Conservation (phyloP, 1,284 basidiomycete genomes). For the Ceratobasidium sp. region DNA sequence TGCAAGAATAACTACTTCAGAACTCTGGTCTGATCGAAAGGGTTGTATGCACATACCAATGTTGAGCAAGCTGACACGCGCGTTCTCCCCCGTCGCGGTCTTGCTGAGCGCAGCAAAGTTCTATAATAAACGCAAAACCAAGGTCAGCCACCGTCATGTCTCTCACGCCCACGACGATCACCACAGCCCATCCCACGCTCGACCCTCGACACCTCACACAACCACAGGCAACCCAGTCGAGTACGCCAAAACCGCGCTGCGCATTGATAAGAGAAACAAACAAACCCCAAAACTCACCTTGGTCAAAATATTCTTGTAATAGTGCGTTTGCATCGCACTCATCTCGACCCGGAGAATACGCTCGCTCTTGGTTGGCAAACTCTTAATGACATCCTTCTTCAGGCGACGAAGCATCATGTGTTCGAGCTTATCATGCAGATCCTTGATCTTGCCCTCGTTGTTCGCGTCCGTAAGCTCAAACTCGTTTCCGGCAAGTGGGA, state of each 20-base stretch:
- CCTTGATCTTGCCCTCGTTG: conserved; percentile 94
- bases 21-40: background rate
- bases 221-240: background rate
- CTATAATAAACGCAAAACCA: conserved; percentile 52
- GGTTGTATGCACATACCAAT: conserved; percentile 67
- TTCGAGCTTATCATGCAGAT: conserved; percentile 91
- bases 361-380: conserved; percentile 97
- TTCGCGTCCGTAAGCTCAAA: conserved; percentile 94
- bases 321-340: conserved; percentile 96
- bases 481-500: conserved; percentile 81
- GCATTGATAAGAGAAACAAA: background rate
- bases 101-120: conserved; percentile 94
- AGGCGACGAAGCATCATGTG: conserved; percentile 94
- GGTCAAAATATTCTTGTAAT: conserved; percentile 99
- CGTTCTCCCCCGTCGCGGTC: conserved; percentile 80
- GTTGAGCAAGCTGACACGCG: conserved; percentile 89
- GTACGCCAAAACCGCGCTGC: background rate
- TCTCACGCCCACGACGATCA: conserved; percentile 30
- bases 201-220: conserved; percentile 4
- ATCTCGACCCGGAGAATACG: conserved; percentile 98
- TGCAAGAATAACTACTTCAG: conserved; percentile 46
- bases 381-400: conserved; percentile 98
- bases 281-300: conserved; percentile 61
- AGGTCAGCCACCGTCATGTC: background rate
- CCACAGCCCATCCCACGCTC: conserved; percentile 21